Conservation (phyloP, 192 early-diverging fungal species). For the Coemansia sp. region DNA sequence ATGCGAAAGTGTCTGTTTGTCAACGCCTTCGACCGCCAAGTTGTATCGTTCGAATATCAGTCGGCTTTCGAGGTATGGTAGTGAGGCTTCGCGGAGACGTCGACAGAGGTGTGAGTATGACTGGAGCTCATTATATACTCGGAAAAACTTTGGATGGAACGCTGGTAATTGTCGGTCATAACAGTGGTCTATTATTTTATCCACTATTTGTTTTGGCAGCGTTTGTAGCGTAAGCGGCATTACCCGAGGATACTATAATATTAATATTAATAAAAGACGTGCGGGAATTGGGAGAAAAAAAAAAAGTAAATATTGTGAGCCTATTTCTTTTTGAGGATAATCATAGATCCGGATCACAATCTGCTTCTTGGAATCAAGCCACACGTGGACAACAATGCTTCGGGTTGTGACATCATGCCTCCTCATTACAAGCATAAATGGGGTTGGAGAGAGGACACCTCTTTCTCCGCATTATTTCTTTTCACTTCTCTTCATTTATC, state of each 20-base stretch:
- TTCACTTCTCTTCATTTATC: constrained; percentile 1
- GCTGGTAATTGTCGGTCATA: constrained; percentile 14
- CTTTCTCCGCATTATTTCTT: background rate
- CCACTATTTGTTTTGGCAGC: constrained; percentile 36
- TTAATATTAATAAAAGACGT: background rate
- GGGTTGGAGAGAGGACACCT: background rate
- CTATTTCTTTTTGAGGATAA: background rate
- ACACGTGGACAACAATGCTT: background rate
- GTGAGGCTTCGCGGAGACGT: constrained; percentile 20
- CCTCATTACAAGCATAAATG: background rate
- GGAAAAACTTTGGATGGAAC: constrained; percentile 30
- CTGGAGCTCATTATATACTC: constrained; percentile 12
- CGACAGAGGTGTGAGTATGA: constrained; percentile 24
- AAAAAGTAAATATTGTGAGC: background rate
- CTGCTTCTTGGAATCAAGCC: background rate
- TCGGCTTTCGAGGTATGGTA: constrained; percentile 14
- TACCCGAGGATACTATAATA: background rate
- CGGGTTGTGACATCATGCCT: background rate
- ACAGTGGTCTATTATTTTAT: constrained; percentile 26
- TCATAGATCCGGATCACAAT: background rate
- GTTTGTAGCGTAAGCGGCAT: constrained; percentile 32
- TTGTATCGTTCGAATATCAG: constrained; percentile 46
- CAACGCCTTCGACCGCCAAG: constrained; percentile 19
- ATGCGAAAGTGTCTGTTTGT: constrained; percentile 13
- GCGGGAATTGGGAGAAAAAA: background rate